Evolutionary conservation across 2,329 filamentous ascomycete genomes (phyloP).

Genomic region (Dactylonectria macrodidyma): DNA sequence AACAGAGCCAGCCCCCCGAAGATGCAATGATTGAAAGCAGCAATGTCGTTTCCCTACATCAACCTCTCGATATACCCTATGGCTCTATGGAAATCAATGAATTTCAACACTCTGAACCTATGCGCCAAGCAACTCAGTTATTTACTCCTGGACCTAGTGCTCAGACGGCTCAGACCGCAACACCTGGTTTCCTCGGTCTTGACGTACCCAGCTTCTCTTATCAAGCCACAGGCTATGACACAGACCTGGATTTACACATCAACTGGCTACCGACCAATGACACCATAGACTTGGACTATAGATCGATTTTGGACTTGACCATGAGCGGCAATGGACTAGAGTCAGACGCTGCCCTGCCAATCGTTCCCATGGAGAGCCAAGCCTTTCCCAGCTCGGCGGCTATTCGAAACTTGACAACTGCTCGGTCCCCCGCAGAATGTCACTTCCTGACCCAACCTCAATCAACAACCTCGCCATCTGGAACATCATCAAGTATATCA

Average conservation of each 20-base stretch:
- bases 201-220: conserved; percentile 15
- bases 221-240: conserved; percentile 24
- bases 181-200: conserved; percentile 7
- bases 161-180: background rate
- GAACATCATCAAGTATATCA: conserved; percentile 34
- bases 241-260: conserved; percentile 38
- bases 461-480: background rate
- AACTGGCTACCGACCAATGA: conserved; percentile 47
- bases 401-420: background rate
- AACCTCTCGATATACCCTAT: background rate
- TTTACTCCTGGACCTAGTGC: background rate
- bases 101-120: conserved; percentile 1
- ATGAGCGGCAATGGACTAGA: background rate
- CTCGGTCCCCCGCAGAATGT: background rate
- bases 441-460: conserved; percentile 3
- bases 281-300: conserved; percentile 42
- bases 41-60: background rate
- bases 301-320: conserved; percentile 25
- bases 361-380: background rate
- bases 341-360: background rate
- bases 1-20: background rate
- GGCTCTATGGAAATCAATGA: background rate
- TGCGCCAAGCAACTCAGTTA: background rate
- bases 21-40: background rate
- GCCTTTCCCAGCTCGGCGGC: background rate